Conservation (phyloP, 1,284 basidiomycete species). For the Hemileia vastatrix region DNA sequence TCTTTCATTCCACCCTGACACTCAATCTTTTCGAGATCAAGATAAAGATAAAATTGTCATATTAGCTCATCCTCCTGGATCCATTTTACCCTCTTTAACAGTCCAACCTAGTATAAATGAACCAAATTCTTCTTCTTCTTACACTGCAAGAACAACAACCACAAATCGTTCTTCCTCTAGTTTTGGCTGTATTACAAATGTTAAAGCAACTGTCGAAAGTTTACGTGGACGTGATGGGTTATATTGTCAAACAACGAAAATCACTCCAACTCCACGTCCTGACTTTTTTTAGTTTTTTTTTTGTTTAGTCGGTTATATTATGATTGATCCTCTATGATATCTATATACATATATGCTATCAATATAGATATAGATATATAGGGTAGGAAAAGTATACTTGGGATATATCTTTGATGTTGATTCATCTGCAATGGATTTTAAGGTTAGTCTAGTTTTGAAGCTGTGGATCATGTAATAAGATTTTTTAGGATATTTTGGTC, state of each 20-base stretch:
- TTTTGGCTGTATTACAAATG: constrained; percentile 27
- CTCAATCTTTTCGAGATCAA: constrained; percentile 8
- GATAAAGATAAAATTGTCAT: constrained; percentile 25
- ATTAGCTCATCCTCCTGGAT: constrained; percentile 19
- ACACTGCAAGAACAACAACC: background rate
- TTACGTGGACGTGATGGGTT: constrained; percentile 25
- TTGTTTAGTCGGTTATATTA: no score
- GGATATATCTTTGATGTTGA: no score
- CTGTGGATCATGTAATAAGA: no score
- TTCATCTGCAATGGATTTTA: no score
- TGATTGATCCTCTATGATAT: no score
- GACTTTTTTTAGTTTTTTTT: no score
- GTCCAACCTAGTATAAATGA: constrained; percentile 23
- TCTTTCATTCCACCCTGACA: background rate
- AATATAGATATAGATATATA: no score
- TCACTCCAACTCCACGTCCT: constrained; percentile 28
- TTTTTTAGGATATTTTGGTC: no score
- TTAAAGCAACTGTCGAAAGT: constrained; percentile 40
- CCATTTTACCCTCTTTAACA: constrained; percentile 25
- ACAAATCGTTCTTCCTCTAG: constrained; percentile 23
- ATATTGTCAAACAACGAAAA: constrained; percentile 1
- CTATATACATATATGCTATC: no score
- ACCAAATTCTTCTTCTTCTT: background rate
- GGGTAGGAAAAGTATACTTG: no score
- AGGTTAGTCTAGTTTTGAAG: no score